These are phyloP conservation scores for Dendrobium nobile DNA, from an alignment of 106 monocot genomes.

Conservation along the genomic window DNA sequence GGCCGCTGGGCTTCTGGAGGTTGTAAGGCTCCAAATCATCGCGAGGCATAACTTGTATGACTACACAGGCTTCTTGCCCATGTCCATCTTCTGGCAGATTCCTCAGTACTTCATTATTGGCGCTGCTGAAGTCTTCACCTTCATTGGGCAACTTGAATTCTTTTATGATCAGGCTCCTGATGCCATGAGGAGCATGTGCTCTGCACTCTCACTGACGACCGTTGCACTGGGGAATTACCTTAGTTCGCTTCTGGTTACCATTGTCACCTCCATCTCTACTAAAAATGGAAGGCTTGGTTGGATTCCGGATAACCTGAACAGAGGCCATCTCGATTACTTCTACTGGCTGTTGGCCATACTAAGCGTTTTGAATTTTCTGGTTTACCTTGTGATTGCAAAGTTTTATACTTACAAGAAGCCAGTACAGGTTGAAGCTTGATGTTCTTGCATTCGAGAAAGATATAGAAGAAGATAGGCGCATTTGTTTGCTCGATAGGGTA, in stretches of 20 bases:
- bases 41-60: constrained; percentile 40
- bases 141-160: constrained; percentile 61
- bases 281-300: constrained; percentile 37
- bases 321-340: constrained; percentile 60
- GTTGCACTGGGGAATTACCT: constrained; percentile 47
- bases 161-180: constrained; percentile 75
- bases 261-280: constrained; percentile 32
- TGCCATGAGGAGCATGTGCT: constrained; percentile 69
- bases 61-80: constrained; percentile 24
- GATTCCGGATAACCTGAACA: constrained; percentile 58
- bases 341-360: constrained; percentile 47
- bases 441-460: not conserved
- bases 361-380: constrained; percentile 36
- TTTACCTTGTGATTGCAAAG: constrained; percentile 38
- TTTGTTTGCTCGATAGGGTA: not conserved
- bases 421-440: not conserved
- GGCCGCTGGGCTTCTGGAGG: constrained; percentile 54
- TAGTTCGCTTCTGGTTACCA: constrained; percentile 42
- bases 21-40: constrained; percentile 41
- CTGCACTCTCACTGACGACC: constrained; percentile 52
- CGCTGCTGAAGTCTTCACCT: constrained; percentile 57
- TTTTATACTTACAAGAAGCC: constrained; percentile 61
- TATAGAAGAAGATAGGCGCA: too few relatives aligned
- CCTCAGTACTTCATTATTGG: constrained; percentile 71
- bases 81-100: constrained; percentile 68